A percentile compares a stretch with the other conserved stretches of the same genome.
These are phyloP conservation scores for Magnolia sinica DNA, from an alignment of 164 flowering plant species.

Conservation along the genomic window DNA sequence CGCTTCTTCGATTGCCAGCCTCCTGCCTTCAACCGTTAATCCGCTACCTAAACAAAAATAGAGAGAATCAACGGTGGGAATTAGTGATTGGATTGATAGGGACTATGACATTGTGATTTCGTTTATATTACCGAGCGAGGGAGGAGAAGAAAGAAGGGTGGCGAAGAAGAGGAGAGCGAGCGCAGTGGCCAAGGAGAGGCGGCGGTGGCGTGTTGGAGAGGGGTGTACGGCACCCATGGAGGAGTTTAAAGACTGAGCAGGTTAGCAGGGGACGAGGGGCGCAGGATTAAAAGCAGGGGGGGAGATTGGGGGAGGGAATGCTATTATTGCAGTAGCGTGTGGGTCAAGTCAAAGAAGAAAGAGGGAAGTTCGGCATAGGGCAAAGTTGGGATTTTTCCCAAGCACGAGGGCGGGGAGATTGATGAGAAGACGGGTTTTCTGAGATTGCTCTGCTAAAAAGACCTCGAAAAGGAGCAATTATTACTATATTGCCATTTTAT, in stretches of 20 bases:
- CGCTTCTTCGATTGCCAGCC: not conserved
- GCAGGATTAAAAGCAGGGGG: not conserved
- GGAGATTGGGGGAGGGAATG: slow-evolving; percentile 13
- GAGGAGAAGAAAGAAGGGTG: not conserved
- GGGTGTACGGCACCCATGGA: not conserved
- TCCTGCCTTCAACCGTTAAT: not conserved
- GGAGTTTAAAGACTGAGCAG: slow-evolving; percentile 13
- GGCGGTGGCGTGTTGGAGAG: slow-evolving; percentile 17
- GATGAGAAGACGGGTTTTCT: not conserved
- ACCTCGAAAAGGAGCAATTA: not conserved
- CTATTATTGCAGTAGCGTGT: slow-evolving; percentile 24
- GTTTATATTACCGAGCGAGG: too few species aligned
- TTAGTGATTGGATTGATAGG: not conserved
- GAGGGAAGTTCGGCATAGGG: not conserved
- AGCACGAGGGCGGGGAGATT: not conserved
- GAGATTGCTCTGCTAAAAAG: not conserved
- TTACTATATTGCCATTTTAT: not conserved
- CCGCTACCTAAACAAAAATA: too few species aligned
- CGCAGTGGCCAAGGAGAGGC: slow-evolving; percentile 11
- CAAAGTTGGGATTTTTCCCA: not conserved
- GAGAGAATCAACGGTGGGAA: slow-evolving; percentile 4
- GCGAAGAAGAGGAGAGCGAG: slow-evolving; percentile 35
- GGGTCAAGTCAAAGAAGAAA: slow-evolving; percentile 42
- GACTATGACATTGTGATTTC: too few species aligned
- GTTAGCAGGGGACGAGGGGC: slow-evolving; percentile 10